Evolutionary conservation across 1,284 basidiomycete species (phyloP).

Genomic region (Pseudozyma tsukubaensis): DNA sequence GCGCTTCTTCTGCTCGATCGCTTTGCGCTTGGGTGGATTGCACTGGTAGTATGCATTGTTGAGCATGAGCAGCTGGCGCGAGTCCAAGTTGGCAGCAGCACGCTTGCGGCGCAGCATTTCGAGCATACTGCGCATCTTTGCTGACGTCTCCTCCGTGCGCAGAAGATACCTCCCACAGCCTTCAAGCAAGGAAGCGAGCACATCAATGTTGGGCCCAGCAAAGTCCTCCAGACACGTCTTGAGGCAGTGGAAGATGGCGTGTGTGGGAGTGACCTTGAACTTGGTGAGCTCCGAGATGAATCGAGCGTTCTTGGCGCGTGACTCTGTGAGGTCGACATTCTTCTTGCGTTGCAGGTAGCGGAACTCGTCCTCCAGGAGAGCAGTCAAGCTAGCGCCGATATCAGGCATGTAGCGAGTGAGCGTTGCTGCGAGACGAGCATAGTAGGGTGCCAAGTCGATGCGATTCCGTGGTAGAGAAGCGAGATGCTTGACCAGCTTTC

Average conservation of each 20-base stretch:
- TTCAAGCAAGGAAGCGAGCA: constrained; percentile 89
- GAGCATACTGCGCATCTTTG: constrained; percentile 78
- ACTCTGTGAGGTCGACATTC: constrained; percentile 86
- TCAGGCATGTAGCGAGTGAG: constrained; percentile 94
- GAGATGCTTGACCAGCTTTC: constrained; percentile 80
- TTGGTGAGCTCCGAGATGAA: constrained; percentile 94
- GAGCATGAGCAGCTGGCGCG: constrained; percentile 85
- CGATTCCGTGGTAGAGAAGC: constrained; percentile 86
- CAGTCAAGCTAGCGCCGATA: constrained; percentile 83
- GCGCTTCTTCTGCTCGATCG: constrained; percentile 85
- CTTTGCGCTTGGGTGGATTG: constrained; percentile 93
- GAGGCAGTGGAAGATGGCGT: constrained; percentile 92
- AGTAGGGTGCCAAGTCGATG: constrained; percentile 91
- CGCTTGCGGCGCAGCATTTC: constrained; percentile 96
- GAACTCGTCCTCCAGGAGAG: constrained; percentile 91
- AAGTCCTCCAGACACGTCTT: constrained; percentile 98
- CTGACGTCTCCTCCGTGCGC: constrained; percentile 85
- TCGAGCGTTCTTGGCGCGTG: constrained; percentile 87
- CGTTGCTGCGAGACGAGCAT: constrained; percentile 87
- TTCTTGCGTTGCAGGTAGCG: constrained; percentile 94
- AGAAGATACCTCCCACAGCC: constrained; percentile 93
- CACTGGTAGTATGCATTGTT: constrained; percentile 99
- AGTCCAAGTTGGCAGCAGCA: constrained; percentile 88
- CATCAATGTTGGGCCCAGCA: constrained; percentile 90
- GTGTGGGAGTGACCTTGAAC: constrained; percentile 90